Evolutionary conservation across 2,329 filamentous ascomycete species (phyloP).

Genomic region (Phialophora expanda): DNA sequence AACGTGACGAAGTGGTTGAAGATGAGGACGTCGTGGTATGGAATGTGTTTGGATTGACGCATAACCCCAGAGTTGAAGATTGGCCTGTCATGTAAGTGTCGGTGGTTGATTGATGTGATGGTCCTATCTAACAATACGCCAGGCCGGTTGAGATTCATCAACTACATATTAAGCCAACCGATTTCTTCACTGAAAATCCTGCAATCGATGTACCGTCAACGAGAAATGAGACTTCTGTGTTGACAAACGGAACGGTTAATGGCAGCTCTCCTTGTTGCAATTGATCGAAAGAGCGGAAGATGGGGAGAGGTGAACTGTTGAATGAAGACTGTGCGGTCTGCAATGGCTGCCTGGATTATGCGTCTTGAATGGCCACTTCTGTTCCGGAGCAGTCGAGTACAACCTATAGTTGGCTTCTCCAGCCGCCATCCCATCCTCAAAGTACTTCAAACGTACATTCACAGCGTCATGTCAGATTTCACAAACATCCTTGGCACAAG

Average conservation of each 20-base stretch:
- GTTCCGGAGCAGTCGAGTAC: neutral
- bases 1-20: conserved; percentile 49
- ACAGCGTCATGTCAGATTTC: neutral
- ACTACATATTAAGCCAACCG: conserved; percentile 55
- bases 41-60: conserved; percentile 58
- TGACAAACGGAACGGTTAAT: conserved; percentile 17
- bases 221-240: conserved; percentile 43
- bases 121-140: neutral
- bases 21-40: conserved; percentile 58
- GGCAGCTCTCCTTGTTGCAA: conserved; percentile 1
- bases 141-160: conserved; percentile 55
- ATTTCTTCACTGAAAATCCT: conserved; percentile 62
- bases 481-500: neutral
- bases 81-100: conserved; percentile 55
- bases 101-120: neutral
- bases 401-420: neutral
- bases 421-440: neutral
- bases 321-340: too few species aligned
- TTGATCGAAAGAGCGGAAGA: neutral
- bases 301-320: too few species aligned
- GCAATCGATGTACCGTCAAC: conserved; percentile 58
- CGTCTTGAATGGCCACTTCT: too few species aligned
- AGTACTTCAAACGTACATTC: neutral
- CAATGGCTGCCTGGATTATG: too few species aligned
- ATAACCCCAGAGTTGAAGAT: conserved; percentile 59